Conservation (phyloP, 345 rosid genomes). For the Citrus cavaleriei region DNA sequence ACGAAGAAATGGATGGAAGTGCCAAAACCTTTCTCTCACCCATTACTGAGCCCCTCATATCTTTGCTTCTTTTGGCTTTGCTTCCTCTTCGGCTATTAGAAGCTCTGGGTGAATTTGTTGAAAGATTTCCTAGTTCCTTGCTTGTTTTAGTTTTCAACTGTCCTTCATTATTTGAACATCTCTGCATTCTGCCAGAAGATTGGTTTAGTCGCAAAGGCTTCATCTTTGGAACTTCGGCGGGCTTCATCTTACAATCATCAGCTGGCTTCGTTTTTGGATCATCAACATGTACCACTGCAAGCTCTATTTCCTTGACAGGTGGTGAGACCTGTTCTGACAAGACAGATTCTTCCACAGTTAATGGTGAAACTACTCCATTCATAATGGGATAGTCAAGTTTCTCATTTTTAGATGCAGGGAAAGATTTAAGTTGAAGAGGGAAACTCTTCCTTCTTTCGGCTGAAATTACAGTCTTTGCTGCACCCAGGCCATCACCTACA, state of each 20-base stretch:
- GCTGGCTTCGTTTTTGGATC: conserved; percentile 7
- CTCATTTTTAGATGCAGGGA: conserved; percentile 13
- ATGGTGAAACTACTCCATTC: conserved; percentile 18
- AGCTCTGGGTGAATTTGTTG: conserved; percentile 7
- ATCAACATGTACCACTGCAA: not conserved
- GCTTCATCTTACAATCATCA: conserved; percentile 2
- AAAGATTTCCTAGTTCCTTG: conserved; percentile 2
- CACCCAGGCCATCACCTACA: conserved; percentile 8
- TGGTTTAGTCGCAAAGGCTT: conserved; percentile 8
- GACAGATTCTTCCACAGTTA: conserved; percentile 12
- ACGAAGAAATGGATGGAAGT: conserved; percentile 10
- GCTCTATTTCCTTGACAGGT: not conserved
- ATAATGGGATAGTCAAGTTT: conserved; percentile 8
- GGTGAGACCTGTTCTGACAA: conserved; percentile 6
- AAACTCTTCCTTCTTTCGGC: conserved; percentile 19
- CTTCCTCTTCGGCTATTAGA: conserved; percentile 23
- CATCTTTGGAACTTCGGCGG: conserved; percentile 5
- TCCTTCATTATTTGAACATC: conserved; percentile 17
- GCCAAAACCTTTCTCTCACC: conserved; percentile 17
- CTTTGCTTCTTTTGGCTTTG: conserved; percentile 15
- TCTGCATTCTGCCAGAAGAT: not conserved
- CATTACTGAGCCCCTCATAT: conserved; percentile 11
- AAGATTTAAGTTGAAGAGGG: conserved; percentile 6
- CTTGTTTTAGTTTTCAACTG: not conserved
- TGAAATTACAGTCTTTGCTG: conserved; percentile 15